These are phyloP conservation scores for Mortierella polycephala DNA, from an alignment of 371 early-diverging fungal species.

Conservation along the genomic window DNA sequence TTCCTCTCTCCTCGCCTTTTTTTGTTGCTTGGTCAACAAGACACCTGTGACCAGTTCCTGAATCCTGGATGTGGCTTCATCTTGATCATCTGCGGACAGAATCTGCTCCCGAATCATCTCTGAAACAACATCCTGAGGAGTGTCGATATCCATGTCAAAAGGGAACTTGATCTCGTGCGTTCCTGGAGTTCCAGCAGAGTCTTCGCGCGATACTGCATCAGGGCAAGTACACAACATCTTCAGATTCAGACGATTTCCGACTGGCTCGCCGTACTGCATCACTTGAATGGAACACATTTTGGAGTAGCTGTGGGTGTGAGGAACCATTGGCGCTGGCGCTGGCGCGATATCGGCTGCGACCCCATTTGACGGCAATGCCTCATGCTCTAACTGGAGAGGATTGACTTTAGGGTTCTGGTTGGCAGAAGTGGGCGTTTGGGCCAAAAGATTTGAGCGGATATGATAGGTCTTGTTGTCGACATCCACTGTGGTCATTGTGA, in stretches of 20 bases:
- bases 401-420: neutral
- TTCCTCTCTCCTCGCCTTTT: neutral
- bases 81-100: slow-evolving; percentile 12
- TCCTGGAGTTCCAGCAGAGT: neutral
- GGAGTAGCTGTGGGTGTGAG: neutral
- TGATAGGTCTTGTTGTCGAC: slow-evolving; percentile 38
- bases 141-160: slow-evolving; percentile 71
- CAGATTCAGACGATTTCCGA: slow-evolving; percentile 9
- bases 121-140: slow-evolving; percentile 68
- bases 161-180: slow-evolving; percentile 70
- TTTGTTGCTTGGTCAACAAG: neutral
- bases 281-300: slow-evolving; percentile 19
- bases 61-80: slow-evolving; percentile 8
- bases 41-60: slow-evolving; percentile 7
- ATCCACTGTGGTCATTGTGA: slow-evolving; percentile 32
- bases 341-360: neutral
- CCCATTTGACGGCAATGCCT: too few species aligned
- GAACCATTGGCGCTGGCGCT: neutral
- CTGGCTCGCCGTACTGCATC: slow-evolving; percentile 7
- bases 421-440: slow-evolving; percentile 5
- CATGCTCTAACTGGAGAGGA: too few species aligned
- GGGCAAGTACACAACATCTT: slow-evolving; percentile 22
- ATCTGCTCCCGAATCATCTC: slow-evolving; percentile 59
- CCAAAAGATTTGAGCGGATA: slow-evolving; percentile 14
- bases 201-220: slow-evolving; percentile 3